Conservation (phyloP, 192 early-diverging fungal species). For the Umbelopsis sp. region DNA sequence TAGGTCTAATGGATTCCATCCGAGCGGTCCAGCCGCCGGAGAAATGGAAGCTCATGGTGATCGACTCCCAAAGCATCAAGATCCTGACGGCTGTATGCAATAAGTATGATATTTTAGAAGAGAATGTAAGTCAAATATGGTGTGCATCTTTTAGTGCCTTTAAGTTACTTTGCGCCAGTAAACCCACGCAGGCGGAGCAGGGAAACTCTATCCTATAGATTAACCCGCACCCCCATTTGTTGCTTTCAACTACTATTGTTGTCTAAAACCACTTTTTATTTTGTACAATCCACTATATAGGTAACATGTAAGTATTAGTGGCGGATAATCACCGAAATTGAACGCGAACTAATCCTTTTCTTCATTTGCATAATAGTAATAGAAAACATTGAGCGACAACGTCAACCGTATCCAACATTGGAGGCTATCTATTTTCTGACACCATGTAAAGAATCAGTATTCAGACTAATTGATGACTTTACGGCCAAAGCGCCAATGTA, state of each 20-base stretch:
- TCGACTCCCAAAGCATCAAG: slow-evolving; percentile 73
- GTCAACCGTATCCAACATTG: slow-evolving; percentile 60
- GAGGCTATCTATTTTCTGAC: slow-evolving; percentile 67
- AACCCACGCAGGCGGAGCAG: too few relatives aligned
- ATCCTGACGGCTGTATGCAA: slow-evolving; percentile 77
- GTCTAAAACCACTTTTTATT: background rate
- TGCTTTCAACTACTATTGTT: background rate
- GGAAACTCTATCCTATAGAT: too few relatives aligned
- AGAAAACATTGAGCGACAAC: slow-evolving; percentile 59
- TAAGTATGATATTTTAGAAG: slow-evolving; percentile 76
- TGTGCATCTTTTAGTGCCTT: too few relatives aligned
- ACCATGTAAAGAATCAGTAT: slow-evolving; percentile 62
- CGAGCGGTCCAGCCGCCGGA: slow-evolving; percentile 71
- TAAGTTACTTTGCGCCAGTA: slow-evolving; percentile 28
- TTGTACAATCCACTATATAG: background rate
- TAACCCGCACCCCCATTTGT: background rate
- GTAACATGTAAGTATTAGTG: slow-evolving; percentile 8
- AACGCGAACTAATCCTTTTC: background rate
- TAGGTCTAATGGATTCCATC: slow-evolving; percentile 75
- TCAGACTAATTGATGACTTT: slow-evolving; percentile 64
- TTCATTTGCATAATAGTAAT: slow-evolving; percentile 46
- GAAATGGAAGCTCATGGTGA: slow-evolving; percentile 83
- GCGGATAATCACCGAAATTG: background rate
- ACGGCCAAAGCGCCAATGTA: slow-evolving; percentile 56
- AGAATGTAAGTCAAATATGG: slow-evolving; percentile 55